phyloP scores from a whole-genome alignment of 768 basidiomycete genomes.

The Tylopilus vinaceipallidus region DNA sequence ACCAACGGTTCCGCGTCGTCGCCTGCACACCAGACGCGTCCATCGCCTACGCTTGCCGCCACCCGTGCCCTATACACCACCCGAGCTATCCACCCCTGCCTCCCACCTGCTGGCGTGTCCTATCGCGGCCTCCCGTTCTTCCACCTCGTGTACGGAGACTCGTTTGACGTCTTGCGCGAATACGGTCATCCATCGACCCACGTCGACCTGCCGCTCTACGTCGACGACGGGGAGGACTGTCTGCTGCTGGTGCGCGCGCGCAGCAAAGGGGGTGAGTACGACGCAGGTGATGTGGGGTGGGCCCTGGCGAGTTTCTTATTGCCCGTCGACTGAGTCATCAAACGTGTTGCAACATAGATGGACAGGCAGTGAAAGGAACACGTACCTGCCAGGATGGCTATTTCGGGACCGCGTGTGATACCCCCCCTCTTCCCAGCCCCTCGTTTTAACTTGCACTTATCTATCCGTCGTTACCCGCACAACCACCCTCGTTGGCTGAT shows the following conservation, averaged over 20 bases:
- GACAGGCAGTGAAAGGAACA: background rate
- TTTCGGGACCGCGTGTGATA: conserved; percentile 16
- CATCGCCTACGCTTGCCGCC: conserved; percentile 26
- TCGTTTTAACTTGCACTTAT: conserved; percentile 9
- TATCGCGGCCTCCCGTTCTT: conserved; percentile 82
- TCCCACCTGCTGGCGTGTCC: conserved; percentile 58
- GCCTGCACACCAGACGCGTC: conserved; percentile 15
- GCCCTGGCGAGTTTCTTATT: conserved; percentile 79
- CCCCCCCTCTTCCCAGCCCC: background rate
- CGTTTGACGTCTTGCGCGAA: conserved; percentile 70
- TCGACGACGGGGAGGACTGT: conserved; percentile 78
- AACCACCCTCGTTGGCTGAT: too few species aligned
- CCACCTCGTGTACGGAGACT: conserved; percentile 56
- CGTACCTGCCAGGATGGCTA: conserved; percentile 2
- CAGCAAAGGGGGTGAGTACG: conserved; percentile 21
- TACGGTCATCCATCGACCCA: conserved; percentile 78
- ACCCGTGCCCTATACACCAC: conserved; percentile 61
- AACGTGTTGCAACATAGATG: conserved; percentile 6
- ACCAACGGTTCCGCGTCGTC: conserved; percentile 14
- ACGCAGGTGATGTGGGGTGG: conserved; percentile 64
- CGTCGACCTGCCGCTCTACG: conserved; percentile 68
- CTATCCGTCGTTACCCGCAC: conserved; percentile 16
- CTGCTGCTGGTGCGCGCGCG: conserved; percentile 65
- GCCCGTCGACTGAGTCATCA: conserved; percentile 43
- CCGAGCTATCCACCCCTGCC: conserved; percentile 65